These are phyloP conservation scores for Sarocladium oryzae DNA, from an alignment of 2,329 filamentous ascomycete genomes.

Conservation along the genomic window DNA sequence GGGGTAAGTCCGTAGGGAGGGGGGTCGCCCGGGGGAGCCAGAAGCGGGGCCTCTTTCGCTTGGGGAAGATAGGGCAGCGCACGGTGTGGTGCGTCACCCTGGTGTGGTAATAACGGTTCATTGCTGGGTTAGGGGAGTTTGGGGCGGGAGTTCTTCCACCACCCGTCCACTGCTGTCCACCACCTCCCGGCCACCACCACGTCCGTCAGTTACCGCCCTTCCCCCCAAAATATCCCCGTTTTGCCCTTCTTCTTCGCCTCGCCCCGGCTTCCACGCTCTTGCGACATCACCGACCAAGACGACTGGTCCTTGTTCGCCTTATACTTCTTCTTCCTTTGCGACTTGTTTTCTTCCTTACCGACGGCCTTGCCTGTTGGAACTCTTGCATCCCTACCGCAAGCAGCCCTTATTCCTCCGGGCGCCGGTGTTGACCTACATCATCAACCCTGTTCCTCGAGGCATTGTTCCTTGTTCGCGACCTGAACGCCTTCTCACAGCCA, in stretches of 20 bases:
- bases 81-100: slow-evolving; percentile 3
- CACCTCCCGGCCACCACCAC: slow-evolving; percentile 24
- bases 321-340: not conserved
- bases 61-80: slow-evolving; percentile 7
- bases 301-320: not conserved
- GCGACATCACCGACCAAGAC: slow-evolving; percentile 2
- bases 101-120: slow-evolving; percentile 4
- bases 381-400: not conserved
- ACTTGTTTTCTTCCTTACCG: not conserved
- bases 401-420: not conserved
- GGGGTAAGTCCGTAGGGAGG: not conserved
- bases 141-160: slow-evolving; percentile 33
- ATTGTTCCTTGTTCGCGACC: not conserved
- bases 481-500: not conserved
- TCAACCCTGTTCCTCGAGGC: not conserved
- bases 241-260: slow-evolving; percentile 26
- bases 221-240: slow-evolving; percentile 12
- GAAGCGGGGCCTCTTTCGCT: slow-evolving; percentile 4
- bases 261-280: slow-evolving; percentile 7
- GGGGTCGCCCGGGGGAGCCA: slow-evolving; percentile 1
- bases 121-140: slow-evolving; percentile 37
- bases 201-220: slow-evolving; percentile 27
- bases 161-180: slow-evolving; percentile 22
- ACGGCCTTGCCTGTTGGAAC: not conserved
- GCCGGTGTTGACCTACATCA: not conserved